A percentile compares a stretch with the other conserved stretches of the same genome.
These are phyloP conservation scores for Jasminum sambac DNA, from an alignment of 257 asterid genomes.

Conservation along the genomic window DNA sequence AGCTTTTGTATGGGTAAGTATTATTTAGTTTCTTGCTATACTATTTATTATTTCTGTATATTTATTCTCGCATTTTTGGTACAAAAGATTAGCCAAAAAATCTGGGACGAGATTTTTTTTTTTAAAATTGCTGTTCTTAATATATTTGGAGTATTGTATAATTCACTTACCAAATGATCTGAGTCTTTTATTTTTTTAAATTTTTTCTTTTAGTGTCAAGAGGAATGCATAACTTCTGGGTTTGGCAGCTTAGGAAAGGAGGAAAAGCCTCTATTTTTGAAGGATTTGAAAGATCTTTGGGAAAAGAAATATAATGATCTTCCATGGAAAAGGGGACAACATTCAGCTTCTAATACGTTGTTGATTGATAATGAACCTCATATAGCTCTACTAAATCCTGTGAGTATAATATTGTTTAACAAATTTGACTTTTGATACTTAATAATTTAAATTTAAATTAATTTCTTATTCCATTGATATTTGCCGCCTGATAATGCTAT, in stretches of 20 bases:
- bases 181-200: background rate
- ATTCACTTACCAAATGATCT: no score
- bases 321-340: conserved; percentile 29
- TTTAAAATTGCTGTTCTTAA: no score
- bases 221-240: conserved; percentile 42
- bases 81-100: no score
- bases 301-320: conserved; percentile 8
- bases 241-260: conserved; percentile 29
- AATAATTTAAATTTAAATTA: background rate
- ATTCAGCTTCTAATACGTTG: conserved; percentile 45
- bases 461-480: background rate
- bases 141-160: no score
- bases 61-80: no score
- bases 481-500: conserved; percentile 55
- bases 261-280: conserved; percentile 53
- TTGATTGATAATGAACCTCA: conserved; percentile 56
- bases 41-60: no score
- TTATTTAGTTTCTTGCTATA: no score
- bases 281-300: conserved; percentile 47
- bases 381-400: conserved; percentile 47
- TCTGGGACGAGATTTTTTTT: no score
- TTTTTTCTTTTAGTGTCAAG: conserved; percentile 39
- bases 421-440: background rate
- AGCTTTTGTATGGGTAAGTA: conserved; percentile 56
- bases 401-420: background rate